Evolutionary conservation across 2,329 filamentous ascomycete genomes (phyloP).

Genomic region (Colletotrichum limetticola): DNA sequence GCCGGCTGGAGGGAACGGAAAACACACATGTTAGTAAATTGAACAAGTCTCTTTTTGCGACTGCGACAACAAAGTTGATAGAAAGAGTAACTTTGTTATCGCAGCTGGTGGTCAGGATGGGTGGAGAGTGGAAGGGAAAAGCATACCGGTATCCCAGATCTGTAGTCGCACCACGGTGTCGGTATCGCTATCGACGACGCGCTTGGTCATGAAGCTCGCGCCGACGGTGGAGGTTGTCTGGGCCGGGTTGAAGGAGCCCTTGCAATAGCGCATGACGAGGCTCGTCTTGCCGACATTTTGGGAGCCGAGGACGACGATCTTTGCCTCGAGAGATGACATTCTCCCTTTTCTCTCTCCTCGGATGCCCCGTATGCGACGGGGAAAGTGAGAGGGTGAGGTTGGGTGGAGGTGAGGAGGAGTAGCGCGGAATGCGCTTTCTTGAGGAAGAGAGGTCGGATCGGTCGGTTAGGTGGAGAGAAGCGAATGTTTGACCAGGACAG

Average conservation of each 20-base stretch:
- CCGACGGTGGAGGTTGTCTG: slow-evolving; percentile 78
- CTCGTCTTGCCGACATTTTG: slow-evolving; percentile 86
- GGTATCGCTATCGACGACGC: slow-evolving; percentile 83
- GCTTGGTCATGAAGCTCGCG: slow-evolving; percentile 83
- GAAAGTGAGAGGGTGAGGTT: too few relatives aligned
- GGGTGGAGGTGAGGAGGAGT: too few relatives aligned
- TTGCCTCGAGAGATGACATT: slow-evolving; percentile 77
- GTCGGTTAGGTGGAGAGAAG: too few relatives aligned
- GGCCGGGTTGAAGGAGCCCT: slow-evolving; percentile 75
- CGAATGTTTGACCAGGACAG: too few relatives aligned
- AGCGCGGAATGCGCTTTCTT: too few relatives aligned
- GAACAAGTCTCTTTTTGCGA: background rate
- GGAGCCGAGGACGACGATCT: slow-evolving; percentile 83
- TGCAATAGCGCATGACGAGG: slow-evolving; percentile 80
- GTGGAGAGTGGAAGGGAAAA: background rate
- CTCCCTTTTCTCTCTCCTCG: background rate
- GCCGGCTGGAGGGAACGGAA: slow-evolving; percentile 64
- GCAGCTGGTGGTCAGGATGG: too few relatives aligned
- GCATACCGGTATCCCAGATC: slow-evolving; percentile 88
- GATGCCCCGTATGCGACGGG: background rate
- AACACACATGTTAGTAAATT: background rate
- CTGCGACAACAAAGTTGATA: background rate
- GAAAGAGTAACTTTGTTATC: background rate
- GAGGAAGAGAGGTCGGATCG: too few relatives aligned
- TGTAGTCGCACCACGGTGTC: slow-evolving; percentile 91